Evolutionary conservation across 2,329 filamentous ascomycete species (phyloP), one percentile per base, ranked within the genome.

Genomic region (Colletotrichum sojae): DNA sequence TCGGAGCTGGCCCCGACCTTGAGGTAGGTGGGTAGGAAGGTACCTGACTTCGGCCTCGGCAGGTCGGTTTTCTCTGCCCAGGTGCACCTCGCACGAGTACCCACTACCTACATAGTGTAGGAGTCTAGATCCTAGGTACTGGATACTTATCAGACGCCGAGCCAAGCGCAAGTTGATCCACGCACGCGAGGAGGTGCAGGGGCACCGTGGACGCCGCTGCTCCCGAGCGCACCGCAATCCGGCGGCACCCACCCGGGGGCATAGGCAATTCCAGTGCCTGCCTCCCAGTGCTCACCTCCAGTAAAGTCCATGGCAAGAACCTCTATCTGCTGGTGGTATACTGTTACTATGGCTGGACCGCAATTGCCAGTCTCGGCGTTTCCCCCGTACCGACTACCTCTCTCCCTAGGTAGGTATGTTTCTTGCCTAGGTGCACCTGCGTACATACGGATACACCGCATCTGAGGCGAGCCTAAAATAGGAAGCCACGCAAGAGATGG

Each of bases 151-250:
- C 16, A 22, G 52, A 57, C 53, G 27, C 52, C 51, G 52, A 63
- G 52, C 48, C 52, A 63, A 57, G 59, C 59, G 22, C 22, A 63
- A 57, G 52, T 46, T 43, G 39, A 60, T 43, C 57, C 57, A 51
- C 18, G 39, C 54, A 39, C 43, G 15, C 8, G 54, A 61, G 36
- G 48, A 36, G 31, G 36, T 25, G 36, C n/a, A 43, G 48, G 48
- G 48, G 22, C 36, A 46, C 16, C 22, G 22, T 25, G 22, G 22
- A 25, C 22, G 22, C 16, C 49, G 58, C 36, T 53, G 58, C 48
- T 53, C 31, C 48, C 58, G 16, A 61, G 20, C 25, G 46, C 20
- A 43, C n/a, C 57, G 20, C 22, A 25, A 52, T 18, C 31, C 20
- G 22, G 22, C 22, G 22, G 22, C 22, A 25, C 22, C 22, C 22